Evolutionary conservation across 2,329 filamentous ascomycete species (phyloP).

Genomic region (Xylogone sp.): DNA sequence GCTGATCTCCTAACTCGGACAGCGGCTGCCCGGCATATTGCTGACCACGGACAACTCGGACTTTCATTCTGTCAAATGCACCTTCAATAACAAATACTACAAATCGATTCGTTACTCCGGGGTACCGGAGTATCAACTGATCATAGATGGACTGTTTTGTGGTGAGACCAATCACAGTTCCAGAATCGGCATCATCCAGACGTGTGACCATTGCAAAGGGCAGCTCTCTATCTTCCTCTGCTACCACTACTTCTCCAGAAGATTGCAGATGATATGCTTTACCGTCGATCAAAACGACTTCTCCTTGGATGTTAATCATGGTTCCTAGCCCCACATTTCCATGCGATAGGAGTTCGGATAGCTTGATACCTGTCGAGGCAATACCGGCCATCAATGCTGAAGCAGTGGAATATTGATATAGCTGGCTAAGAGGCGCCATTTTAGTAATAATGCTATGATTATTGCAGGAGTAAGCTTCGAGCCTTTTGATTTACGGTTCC

Average conservation of each 20-base stretch:
- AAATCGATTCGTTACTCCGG: slow-evolving; percentile 22
- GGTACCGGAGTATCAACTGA: not conserved
- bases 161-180: not conserved
- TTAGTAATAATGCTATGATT: no score
- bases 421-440: slow-evolving; percentile 32
- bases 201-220: slow-evolving; percentile 32
- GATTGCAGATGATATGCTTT: slow-evolving; percentile 37
- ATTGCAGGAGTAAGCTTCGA: no score
- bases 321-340: slow-evolving; percentile 48
- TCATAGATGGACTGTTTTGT: slow-evolving; percentile 10
- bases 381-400: slow-evolving; percentile 41
- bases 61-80: slow-evolving; percentile 21
- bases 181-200: not conserved
- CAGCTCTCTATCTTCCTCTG: slow-evolving; percentile 30
- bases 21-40: slow-evolving; percentile 26
- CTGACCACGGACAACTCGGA: slow-evolving; percentile 25
- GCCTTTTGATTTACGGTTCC: no score
- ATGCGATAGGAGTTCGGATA: slow-evolving; percentile 39
- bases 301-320: slow-evolving; percentile 39
- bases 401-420: slow-evolving; percentile 40
- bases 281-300: slow-evolving; percentile 38
- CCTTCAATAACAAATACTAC: slow-evolving; percentile 24
- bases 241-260: slow-evolving; percentile 30
- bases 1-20: slow-evolving; percentile 33
- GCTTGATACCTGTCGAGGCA: slow-evolving; percentile 41